Conservation (phyloP, 768 basidiomycete species). For the Agrocybe pediades region DNA sequence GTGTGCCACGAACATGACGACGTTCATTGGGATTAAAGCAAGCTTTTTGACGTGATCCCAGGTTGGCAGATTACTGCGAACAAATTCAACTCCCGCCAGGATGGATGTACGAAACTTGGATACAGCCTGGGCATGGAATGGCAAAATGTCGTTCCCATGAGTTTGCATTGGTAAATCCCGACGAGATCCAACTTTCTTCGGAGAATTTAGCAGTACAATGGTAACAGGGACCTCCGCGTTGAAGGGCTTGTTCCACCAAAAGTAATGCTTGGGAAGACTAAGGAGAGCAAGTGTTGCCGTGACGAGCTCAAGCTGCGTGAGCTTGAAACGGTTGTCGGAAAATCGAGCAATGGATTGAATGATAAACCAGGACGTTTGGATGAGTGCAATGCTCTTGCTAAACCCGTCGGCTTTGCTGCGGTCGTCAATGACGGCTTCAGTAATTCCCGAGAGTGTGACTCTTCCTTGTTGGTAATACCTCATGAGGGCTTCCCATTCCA, state of each 20-base stretch:
- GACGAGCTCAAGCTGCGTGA: not conserved
- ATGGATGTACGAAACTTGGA: no score
- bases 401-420: not conserved
- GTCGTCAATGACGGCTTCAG: not conserved
- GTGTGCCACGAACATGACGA: no score
- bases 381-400: not conserved
- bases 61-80: no score
- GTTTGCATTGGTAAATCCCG: no score
- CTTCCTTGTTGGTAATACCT: not conserved
- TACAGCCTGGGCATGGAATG: no score
- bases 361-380: not conserved
- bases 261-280: not conserved
- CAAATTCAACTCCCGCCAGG: no score
- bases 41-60: no score
- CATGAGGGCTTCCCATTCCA: not conserved
- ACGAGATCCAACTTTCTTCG: no score
- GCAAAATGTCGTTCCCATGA: no score
- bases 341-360: not conserved
- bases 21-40: no score
- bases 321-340: not conserved
- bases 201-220: no score
- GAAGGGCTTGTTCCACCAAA: constrained; percentile 3
- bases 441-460: not conserved
- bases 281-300: not conserved
- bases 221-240: not conserved